Base-by-base conservation (phyloP, 2,329 filamentous ascomycete species). In the Colletotrichum brevisporum region DNA sequence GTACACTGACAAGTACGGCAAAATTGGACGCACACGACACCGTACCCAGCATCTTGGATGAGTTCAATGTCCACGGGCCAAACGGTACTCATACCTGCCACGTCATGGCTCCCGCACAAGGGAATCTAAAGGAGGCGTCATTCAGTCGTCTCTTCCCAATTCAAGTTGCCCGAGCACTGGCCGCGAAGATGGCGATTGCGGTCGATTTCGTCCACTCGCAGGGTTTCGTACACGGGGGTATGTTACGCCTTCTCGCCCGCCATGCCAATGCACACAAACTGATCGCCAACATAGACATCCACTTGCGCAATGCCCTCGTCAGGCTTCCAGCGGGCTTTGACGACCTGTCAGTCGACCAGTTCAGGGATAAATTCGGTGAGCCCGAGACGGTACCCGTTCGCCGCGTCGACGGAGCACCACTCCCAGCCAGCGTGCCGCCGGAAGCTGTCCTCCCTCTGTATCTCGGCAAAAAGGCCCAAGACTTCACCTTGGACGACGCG, bases 301-400 rank as follows among this genome's bases (percentile, higher is more conserved):
- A 50, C 10, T n/a, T 50, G 0, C 47, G n/a, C 2, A 50, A 50
- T 50, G n/a, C 8, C 12, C 21, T 50, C 16, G 9, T 21, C n/a
- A 50, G 24, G 18, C 21, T 50, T 5, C 47, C 47, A 15, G 2
- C 47, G n/a, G 9, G 8, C 0, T 50, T 50, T 1, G 47, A 50
- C 63, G 8, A 73, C 0, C 74, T 80, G 21, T 79, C 78, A 2
- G 70, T 77, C 8, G 61, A 76, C 18, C 71, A 80, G 63, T 61
- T 81, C 3, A 75, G 79, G 62, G 64, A 79, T 50, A 65, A 71
- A 65, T 78, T 76, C 50, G 76, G 76, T 8, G 45, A 74, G n/a
- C 77, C 77, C 0, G 72, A 78, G 65, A 74, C 71, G 47, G 69
- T 77, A 2, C 59, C 75, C 6, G 60, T 81, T 58, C 74, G 66